These are phyloP conservation scores for Poa annua DNA, from an alignment of 176 grass and related monocot genomes.

Conservation along the genomic window DNA sequence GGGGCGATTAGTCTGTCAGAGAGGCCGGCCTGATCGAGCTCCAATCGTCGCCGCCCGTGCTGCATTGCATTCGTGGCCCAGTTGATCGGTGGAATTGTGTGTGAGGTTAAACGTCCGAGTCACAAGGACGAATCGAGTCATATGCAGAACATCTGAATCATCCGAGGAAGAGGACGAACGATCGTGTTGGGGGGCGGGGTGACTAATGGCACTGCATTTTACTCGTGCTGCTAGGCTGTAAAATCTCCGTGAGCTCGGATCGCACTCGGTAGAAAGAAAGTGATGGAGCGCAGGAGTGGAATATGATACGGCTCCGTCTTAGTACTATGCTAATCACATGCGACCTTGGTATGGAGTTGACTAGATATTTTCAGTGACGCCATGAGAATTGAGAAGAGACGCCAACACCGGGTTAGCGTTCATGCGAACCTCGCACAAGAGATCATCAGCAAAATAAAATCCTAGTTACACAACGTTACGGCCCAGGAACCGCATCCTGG, in stretches of 20 bases:
- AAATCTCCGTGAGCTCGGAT: neutral
- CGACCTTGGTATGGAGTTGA: neutral
- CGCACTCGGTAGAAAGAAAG: slow-evolving; percentile 38
- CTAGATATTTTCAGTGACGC: neutral
- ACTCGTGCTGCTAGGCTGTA: slow-evolving; percentile 15
- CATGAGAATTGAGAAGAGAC: neutral
- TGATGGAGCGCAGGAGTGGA: neutral
- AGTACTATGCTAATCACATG: neutral
- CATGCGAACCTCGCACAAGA: neutral
- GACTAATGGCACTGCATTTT: slow-evolving; percentile 19
- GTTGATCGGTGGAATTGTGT: neutral
- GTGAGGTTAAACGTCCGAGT: neutral
- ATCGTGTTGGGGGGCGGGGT: neutral
- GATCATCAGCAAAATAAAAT: no score
- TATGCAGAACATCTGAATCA: slow-evolving; percentile 7
- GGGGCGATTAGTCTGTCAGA: neutral
- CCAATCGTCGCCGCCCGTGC: neutral
- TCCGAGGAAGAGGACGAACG: neutral
- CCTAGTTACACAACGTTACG: neutral
- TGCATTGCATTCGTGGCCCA: slow-evolving; percentile 18
- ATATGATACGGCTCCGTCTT: neutral
- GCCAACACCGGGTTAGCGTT: neutral
- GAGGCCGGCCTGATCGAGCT: neutral
- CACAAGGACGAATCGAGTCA: neutral
- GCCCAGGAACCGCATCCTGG: neutral